Evolutionary conservation across 169 alveolate species (phyloP), one percentile per base, ranked within the genome.

Genomic region (Cryptosporidium ubiquitum): DNA sequence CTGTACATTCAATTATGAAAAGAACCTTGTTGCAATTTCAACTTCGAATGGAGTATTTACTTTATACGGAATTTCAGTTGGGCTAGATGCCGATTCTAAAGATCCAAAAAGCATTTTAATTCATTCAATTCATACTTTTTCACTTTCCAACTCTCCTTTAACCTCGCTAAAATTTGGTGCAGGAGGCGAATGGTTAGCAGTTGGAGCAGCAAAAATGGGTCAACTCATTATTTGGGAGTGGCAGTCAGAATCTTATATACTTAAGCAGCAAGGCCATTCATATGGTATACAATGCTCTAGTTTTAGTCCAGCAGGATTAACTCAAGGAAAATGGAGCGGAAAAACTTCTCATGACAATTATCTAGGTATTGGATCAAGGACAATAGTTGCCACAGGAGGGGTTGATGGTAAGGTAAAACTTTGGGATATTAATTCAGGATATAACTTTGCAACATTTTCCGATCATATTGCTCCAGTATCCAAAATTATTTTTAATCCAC

Each of bases 141-240:
- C 79, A 7, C 61, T 79, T 10, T 79, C 89, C 2, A 79, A 60
- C 26, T 79, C 89, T 6, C 73, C 75, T 10, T 40, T 79, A 61
- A 64, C 73, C 14, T 79, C 89, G 14, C 29, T 79, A n/a, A 79
- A 42, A n/a, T 79, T 79, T 61, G 85, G 84, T 40, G 79, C 47
- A 10, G 96, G 91, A 86, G 98, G 98, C 29, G 96, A 96, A 42
- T 96, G 98, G 98, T 55, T 96, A 23, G 98, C 97, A 7, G 91
- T 96, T 39, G 98, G 96, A 12, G 94, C 96, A 26, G 92, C 96
- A 20, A 95, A 91, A 85, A 94, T 93, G 16, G 96, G 96, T 0
- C 95, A 97, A 94, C 86, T 98, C 31, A 94, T 98, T 18, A 98
- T 98, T 39, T 98, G 99, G 99, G 99, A 98, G 92, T 98, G 99